These are phyloP conservation scores for Vigna hirtella DNA, from an alignment of 306 rosid genomes.

Conservation along the genomic window DNA sequence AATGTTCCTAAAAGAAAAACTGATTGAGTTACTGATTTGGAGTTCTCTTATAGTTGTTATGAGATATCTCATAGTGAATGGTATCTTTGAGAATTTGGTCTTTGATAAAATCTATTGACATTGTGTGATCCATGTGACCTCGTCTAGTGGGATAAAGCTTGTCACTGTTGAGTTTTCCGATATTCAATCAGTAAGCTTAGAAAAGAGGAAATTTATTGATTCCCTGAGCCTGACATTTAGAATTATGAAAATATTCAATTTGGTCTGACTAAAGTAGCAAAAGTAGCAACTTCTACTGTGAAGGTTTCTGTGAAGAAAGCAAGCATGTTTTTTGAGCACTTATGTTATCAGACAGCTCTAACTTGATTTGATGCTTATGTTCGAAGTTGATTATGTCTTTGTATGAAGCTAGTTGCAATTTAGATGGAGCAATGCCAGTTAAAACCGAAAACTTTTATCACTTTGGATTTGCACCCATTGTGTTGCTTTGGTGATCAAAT, in stretches of 20 bases:
- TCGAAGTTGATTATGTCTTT: constrained; percentile 33
- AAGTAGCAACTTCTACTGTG: constrained; percentile 26
- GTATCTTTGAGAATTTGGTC: background rate
- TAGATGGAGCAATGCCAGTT: constrained; percentile 37
- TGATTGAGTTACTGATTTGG: constrained; percentile 43
- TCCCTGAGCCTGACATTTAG: constrained; percentile 25
- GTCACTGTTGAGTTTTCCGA: constrained; percentile 35
- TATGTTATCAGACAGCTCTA: constrained; percentile 19
- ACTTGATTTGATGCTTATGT: constrained; percentile 28
- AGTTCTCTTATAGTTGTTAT: constrained; percentile 29
- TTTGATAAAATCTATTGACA: background rate
- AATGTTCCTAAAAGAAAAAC: constrained; percentile 8
- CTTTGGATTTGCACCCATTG: constrained; percentile 41
- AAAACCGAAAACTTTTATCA: constrained; percentile 25
- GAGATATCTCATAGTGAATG: background rate
- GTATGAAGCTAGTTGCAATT: constrained; percentile 40
- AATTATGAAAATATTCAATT: background rate
- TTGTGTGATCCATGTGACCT: background rate
- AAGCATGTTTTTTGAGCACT: constrained; percentile 15
- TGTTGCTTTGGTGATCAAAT: constrained; percentile 39
- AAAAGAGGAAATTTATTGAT: constrained; percentile 2
- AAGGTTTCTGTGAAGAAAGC: constrained; percentile 37
- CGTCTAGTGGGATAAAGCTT: background rate
- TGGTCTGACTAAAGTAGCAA: constrained; percentile 29
- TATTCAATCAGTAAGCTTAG: background rate